These are phyloP conservation scores for Daldinia childiae DNA, from an alignment of 495 filamentous ascomycete species.

Conservation along the genomic window DNA sequence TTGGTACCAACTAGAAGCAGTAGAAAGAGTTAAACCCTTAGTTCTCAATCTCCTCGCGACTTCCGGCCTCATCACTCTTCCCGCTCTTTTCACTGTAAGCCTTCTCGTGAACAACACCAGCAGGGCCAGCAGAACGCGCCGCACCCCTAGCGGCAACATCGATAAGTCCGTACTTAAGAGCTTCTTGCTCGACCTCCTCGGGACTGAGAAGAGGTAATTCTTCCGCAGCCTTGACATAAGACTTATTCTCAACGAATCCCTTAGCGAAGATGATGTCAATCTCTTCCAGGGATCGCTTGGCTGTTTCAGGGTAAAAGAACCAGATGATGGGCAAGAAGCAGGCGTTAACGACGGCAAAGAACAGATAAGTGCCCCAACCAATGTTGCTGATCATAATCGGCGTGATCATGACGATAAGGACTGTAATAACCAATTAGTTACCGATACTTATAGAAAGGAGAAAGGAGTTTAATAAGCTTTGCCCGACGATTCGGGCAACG, in stretches of 20 bases:
- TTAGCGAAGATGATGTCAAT: conserved; percentile 76
- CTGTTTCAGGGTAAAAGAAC: conserved; percentile 82
- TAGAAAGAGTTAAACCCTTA: conserved; percentile 18
- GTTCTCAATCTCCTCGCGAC: conserved; percentile 40
- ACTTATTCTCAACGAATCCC: conserved; percentile 77
- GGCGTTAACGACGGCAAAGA: conserved; percentile 78
- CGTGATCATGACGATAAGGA: conserved; percentile 78
- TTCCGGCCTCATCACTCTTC: conserved; percentile 39
- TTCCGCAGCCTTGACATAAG: conserved; percentile 74
- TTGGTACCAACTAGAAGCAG: conserved; percentile 14
- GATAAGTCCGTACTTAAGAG: conserved; percentile 68
- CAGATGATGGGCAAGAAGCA: conserved; percentile 77
- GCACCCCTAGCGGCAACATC: conserved; percentile 44
- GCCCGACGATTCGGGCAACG: too few relatives aligned
- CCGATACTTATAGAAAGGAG: neutral
- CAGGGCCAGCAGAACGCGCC: conserved; percentile 20
- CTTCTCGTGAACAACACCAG: conserved; percentile 38
- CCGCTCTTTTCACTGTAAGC: conserved; percentile 40
- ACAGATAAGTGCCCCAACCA: conserved; percentile 79
- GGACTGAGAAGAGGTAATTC: conserved; percentile 73
- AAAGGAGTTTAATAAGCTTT: neutral
- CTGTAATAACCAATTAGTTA: conserved; percentile 16
- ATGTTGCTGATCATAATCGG: conserved; percentile 76
- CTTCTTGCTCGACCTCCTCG: conserved; percentile 70
- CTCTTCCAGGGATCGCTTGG: conserved; percentile 75